These are phyloP conservation scores for Aspergillus affinis DNA, from an alignment of 495 filamentous ascomycete species.

Conservation along the genomic window DNA sequence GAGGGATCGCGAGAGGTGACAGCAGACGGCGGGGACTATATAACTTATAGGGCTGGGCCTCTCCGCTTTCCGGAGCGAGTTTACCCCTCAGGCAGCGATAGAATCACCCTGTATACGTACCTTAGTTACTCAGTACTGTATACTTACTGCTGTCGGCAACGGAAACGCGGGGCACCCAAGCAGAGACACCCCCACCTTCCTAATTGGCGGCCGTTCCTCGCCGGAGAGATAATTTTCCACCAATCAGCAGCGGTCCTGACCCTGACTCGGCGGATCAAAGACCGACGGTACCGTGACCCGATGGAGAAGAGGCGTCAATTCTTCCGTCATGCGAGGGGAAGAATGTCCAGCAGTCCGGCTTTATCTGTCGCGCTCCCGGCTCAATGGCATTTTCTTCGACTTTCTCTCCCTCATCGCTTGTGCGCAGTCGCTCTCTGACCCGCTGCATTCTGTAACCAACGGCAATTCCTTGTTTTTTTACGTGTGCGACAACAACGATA, in stretches of 20 bases:
- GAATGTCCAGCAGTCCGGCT: constrained; percentile 15
- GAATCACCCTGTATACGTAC: no score
- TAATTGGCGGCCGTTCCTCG: not conserved
- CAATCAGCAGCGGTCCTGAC: constrained; percentile 12
- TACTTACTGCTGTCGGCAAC: not conserved
- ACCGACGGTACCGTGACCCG: constrained; percentile 1
- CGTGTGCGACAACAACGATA: constrained; percentile 24
- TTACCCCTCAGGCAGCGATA: constrained; percentile 4
- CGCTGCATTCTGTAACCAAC: not conserved
- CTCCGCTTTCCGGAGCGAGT: not conserved
- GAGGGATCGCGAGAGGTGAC: no score
- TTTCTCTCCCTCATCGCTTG: constrained; percentile 10
- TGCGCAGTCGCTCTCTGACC: constrained; percentile 15
- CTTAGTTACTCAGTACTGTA: no score
- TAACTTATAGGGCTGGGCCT: not conserved
- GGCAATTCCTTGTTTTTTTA: not conserved
- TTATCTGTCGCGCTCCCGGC: constrained; percentile 4
- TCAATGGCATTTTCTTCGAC: constrained; percentile 3
- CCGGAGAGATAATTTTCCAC: constrained; percentile 16
- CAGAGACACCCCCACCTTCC: constrained; percentile 1
- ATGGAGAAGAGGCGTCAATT: constrained; percentile 25
- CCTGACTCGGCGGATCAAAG: constrained; percentile 4
- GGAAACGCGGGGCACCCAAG: not conserved
- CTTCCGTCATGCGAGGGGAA: constrained; percentile 5
- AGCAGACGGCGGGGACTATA: not conserved